Evolutionary conservation across 2,329 filamentous ascomycete genomes (phyloP).

Genomic region (Colletotrichum sp.): DNA sequence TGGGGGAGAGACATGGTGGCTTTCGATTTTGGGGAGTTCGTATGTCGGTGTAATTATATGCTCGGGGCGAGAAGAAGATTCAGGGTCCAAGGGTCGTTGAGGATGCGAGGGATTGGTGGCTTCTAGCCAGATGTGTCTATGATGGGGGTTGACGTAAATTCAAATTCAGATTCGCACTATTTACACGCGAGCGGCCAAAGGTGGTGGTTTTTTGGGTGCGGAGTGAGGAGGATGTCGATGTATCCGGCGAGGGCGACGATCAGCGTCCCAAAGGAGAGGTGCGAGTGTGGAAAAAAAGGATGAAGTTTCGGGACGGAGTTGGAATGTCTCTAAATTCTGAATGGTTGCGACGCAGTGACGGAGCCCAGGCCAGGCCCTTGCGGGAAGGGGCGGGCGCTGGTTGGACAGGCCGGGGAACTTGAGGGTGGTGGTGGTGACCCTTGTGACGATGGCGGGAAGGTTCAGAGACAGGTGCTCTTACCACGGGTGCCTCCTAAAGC

Average conservation of each 20-base stretch:
- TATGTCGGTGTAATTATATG: background rate
- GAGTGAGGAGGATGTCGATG: background rate
- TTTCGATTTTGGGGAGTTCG: slow-evolving; percentile 30
- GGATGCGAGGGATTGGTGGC: background rate
- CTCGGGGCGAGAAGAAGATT: background rate
- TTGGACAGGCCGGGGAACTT: background rate
- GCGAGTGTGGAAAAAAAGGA: background rate
- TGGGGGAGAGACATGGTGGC: slow-evolving; percentile 45
- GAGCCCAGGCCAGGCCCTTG: background rate
- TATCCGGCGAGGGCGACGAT: slow-evolving; percentile 7
- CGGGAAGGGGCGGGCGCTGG: background rate
- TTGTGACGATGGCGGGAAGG: background rate
- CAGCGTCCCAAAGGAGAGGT: background rate
- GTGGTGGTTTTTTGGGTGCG: background rate
- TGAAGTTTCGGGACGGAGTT: background rate
- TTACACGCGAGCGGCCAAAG: background rate
- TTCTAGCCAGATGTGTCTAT: background rate
- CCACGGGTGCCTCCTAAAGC: background rate
- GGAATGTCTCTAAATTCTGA: slow-evolving; percentile 15
- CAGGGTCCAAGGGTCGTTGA: background rate
- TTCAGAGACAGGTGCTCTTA: background rate
- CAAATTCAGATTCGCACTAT: background rate
- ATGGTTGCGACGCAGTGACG: background rate
- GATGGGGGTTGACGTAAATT: background rate
- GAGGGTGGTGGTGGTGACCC: background rate